Conservation (phyloP, 805 yeast species). For the Priceomyces haplophilus region DNA sequence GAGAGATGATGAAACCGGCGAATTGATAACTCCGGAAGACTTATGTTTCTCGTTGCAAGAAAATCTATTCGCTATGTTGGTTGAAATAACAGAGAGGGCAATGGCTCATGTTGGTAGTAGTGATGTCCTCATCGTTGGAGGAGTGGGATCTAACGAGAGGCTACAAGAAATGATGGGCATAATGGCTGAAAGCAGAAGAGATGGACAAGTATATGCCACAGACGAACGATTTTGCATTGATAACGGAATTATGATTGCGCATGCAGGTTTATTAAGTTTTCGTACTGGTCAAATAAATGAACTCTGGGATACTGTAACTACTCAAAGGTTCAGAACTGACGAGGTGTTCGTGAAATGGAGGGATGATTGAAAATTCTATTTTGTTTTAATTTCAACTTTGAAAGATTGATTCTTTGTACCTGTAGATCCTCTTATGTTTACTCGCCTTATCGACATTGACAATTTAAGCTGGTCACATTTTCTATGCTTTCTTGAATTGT, state of each 20-base stretch:
- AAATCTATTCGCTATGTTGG: slow-evolving; percentile 90
- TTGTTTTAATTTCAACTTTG: background rate
- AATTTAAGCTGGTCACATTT: background rate
- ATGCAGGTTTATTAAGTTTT: slow-evolving; percentile 86
- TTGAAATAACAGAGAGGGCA: slow-evolving; percentile 96
- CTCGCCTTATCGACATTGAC: background rate
- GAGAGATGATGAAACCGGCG: slow-evolving; percentile 42
- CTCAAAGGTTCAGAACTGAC: slow-evolving; percentile 92
- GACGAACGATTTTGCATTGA: slow-evolving; percentile 97
- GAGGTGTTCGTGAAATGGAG: slow-evolving; percentile 92
- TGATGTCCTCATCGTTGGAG: slow-evolving; percentile 94
- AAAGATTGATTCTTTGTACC: too few species aligned
- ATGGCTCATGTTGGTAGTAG: slow-evolving; percentile 93
- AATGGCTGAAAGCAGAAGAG: slow-evolving; percentile 81
- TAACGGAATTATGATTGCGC: slow-evolving; percentile 98
- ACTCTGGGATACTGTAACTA: slow-evolving; percentile 73
- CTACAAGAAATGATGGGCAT: slow-evolving; percentile 94
- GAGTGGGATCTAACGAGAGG: slow-evolving; percentile 94
- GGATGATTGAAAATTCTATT: slow-evolving; percentile 44
- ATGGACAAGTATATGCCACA: slow-evolving; percentile 88
- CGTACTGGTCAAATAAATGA: slow-evolving; percentile 71
- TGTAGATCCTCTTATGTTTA: too few species aligned
- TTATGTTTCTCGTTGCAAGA: slow-evolving; percentile 92
- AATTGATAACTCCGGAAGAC: slow-evolving; percentile 72
- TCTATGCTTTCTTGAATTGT: slow-evolving; percentile 1